Evolutionary conservation across 805 yeast species (phyloP).

Genomic region (Saccharomyces mikatae): DNA sequence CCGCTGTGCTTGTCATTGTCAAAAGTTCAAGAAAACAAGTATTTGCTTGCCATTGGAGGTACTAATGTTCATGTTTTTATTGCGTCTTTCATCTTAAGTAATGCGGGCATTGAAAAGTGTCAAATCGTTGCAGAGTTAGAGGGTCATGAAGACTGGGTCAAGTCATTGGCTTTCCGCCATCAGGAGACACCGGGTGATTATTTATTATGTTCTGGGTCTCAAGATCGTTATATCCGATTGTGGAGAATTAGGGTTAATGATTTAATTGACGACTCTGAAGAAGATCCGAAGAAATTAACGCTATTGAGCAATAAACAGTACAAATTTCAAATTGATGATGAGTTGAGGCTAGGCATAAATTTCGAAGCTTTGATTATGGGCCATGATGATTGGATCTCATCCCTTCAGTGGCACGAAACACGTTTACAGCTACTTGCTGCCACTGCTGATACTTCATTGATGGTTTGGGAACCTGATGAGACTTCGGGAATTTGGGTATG

Average conservation of each 20-base stretch:
- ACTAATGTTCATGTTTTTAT: slow-evolving; percentile 49
- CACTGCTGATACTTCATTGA: slow-evolving; percentile 86
- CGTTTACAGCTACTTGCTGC: slow-evolving; percentile 63
- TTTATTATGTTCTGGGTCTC: slow-evolving; percentile 81
- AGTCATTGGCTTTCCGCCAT: slow-evolving; percentile 54
- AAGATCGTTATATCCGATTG: slow-evolving; percentile 82
- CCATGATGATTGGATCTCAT: slow-evolving; percentile 95
- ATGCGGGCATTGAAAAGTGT: slow-evolving; percentile 17
- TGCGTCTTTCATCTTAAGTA: slow-evolving; percentile 36
- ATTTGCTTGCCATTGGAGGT: slow-evolving; percentile 64
- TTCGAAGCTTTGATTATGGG: slow-evolving; percentile 95
- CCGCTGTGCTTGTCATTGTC: slow-evolving; percentile 25
- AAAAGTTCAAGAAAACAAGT: slow-evolving; percentile 26
- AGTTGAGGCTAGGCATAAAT: slow-evolving; percentile 46
- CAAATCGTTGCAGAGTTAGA: slow-evolving; percentile 46
- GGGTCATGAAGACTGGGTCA: slow-evolving; percentile 98
- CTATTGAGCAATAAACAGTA: slow-evolving; percentile 67
- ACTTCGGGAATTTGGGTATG: slow-evolving; percentile 88
- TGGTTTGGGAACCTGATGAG: slow-evolving; percentile 88
- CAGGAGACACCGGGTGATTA: slow-evolving; percentile 41
- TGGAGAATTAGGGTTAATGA: slow-evolving; percentile 69
- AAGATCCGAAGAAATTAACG: slow-evolving; percentile 37
- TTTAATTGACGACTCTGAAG: slow-evolving; percentile 48
- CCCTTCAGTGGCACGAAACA: slow-evolving; percentile 65
- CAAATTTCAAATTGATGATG: slow-evolving; percentile 38